Evolutionary conservation across 257 asterid species (phyloP), one percentile per base, ranked within the genome.

Genomic region (Salvia rosmarinus): DNA sequence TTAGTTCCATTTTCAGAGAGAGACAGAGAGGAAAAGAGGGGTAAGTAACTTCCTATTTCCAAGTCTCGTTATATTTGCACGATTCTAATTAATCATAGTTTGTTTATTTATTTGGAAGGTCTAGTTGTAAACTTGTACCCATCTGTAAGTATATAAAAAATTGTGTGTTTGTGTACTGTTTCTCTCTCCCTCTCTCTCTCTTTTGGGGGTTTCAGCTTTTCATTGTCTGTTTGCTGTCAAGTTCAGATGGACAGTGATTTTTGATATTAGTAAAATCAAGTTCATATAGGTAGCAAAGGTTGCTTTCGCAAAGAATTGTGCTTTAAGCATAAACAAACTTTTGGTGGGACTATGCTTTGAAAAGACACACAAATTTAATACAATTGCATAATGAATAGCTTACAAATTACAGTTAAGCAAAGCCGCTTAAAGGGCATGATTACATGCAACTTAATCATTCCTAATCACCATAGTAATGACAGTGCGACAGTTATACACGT

Each of bases 281-380:
- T n/a, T 46, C 21, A 52, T 64, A 64, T 44, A 65, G 68, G 20
- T 75, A 59, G 78, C 63, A 75, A 77, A 66, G 47, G 58, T 69
- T 84, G 83, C 78, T 82, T 77, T 83, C 72, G 56, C 19, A 40
- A 35, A 68, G 69, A 81, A 80, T 83, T 85, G 64, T 84, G 86
- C 91, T 87, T 87, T 76, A 91, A 87, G 95, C 86, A 74, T 74
- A 60, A 77, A 75, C 80, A 74, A 63, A 42, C 76, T 76, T 81
- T 78, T 77, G 86, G 84, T 78, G 86, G 85, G 67, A 6, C 63
- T 16, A 25, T 71, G 32, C 52, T 49, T 71, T 61, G 21, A 74
- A 72, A 76, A 64, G 68, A 43, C n/a, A 19, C 72, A 5, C 55
- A 78, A 75, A 63, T 10, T 54, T 39, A 39, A 39, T 46, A 30